Percentiles rank a stretch among this genome's conserved stretches.
phyloP scores from a whole-genome alignment of 2,329 filamentous ascomycete genomes.

The Talaromyces sp. region DNA sequence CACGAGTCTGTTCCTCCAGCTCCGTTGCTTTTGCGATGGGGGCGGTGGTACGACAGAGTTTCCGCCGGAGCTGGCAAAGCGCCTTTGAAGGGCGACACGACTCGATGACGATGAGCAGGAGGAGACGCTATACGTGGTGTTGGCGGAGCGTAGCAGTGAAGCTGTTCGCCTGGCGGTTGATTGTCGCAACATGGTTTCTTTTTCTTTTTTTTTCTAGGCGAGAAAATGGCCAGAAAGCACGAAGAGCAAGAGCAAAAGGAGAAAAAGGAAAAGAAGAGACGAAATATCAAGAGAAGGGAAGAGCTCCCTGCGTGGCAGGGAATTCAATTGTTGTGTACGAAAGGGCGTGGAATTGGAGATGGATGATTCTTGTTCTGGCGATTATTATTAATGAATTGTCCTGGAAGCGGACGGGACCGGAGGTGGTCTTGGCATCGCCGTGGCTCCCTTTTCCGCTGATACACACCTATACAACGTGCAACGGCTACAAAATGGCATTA shows the following conservation, averaged over 20 bases:
- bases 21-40: slow-evolving; percentile 62
- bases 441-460: neutral
- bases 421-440: neutral
- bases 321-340: neutral
- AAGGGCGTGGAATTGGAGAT: neutral
- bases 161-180: slow-evolving; percentile 8
- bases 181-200: slow-evolving; percentile 9
- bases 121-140: slow-evolving; percentile 2
- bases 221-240: neutral
- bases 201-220: neutral
- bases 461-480: neutral
- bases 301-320: neutral
- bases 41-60: slow-evolving; percentile 25
- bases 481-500: neutral
- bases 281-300: neutral
- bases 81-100: slow-evolving; percentile 5
- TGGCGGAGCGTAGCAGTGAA: slow-evolving; percentile 9
- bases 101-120: slow-evolving; percentile 1
- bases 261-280: neutral
- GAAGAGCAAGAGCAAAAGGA: neutral
- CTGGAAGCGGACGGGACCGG: neutral
- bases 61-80: slow-evolving; percentile 9
- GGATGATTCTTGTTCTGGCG: neutral
- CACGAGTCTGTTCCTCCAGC: slow-evolving; percentile 71
- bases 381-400: neutral